phyloP scores from a whole-genome alignment of 257 asterid species.

The Nemophila menziesii region DNA sequence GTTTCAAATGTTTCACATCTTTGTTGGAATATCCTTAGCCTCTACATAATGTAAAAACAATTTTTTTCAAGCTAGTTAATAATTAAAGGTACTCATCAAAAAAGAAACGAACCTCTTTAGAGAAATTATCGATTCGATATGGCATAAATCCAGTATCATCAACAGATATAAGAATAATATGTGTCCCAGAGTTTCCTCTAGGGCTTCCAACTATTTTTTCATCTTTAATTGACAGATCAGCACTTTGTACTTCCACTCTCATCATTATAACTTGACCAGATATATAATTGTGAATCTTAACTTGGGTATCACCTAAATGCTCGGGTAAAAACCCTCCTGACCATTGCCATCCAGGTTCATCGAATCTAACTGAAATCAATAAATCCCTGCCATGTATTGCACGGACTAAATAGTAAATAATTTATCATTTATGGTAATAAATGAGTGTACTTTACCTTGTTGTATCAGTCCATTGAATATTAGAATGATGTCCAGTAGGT shows the following conservation, averaged over 20 bases:
- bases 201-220: constrained; percentile 74
- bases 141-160: constrained; percentile 98
- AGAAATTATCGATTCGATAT: constrained; percentile 85
- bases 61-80: background rate
- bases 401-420: constrained; percentile 3
- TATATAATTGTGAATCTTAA: constrained; percentile 73
- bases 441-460: constrained; percentile 39
- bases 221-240: constrained; percentile 68
- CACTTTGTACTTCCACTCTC: constrained; percentile 91
- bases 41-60: constrained; percentile 25
- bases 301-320: constrained; percentile 89
- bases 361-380: constrained; percentile 62
- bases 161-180: constrained; percentile 73
- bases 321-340: constrained; percentile 94
- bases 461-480: constrained; percentile 78
- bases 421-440: too few relatives aligned
- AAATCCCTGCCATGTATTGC: constrained; percentile 52
- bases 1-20: constrained; percentile 94
- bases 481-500: constrained; percentile 64
- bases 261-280: constrained; percentile 68
- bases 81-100: constrained; percentile 2
- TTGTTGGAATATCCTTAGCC: constrained; percentile 86
- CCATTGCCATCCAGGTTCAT: constrained; percentile 98
- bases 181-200: constrained; percentile 81
- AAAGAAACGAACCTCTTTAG: constrained; percentile 71